These are phyloP conservation scores for Blastobotrys apis DNA, from an alignment of 1,139 yeast genomes.

Conservation along the genomic window DNA sequence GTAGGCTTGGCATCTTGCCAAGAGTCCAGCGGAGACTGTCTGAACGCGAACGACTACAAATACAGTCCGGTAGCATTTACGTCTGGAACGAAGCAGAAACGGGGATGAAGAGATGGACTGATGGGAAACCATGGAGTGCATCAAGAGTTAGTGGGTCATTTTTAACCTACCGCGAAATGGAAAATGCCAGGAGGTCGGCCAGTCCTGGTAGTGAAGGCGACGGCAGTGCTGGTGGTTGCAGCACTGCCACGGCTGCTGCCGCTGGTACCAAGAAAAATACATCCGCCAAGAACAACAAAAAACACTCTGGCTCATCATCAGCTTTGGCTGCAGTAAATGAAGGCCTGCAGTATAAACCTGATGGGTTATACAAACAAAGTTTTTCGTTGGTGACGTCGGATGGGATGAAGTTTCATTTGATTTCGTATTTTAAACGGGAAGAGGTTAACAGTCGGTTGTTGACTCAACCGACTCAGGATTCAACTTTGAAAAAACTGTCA, in stretches of 20 bases:
- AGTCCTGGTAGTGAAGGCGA: constrained; percentile 11
- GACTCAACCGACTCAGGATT: constrained; percentile 42
- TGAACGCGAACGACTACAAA: constrained; percentile 46
- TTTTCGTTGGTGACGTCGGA: constrained; percentile 50
- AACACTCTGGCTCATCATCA: not conserved
- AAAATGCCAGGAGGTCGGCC: constrained; percentile 24
- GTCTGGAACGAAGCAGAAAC: constrained; percentile 60
- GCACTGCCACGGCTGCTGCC: not conserved
- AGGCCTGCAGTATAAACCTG: constrained; percentile 38
- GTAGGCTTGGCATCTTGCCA: constrained; percentile 47
- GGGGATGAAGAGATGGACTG: constrained; percentile 64
- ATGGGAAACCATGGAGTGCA: constrained; percentile 60
- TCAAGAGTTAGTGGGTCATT: constrained; percentile 56
- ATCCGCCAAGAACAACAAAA: constrained; percentile 9
- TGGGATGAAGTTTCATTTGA: constrained; percentile 51
- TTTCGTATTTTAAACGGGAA: constrained; percentile 45
- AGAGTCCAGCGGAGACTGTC: constrained; percentile 48
- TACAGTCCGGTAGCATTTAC: constrained; percentile 49
- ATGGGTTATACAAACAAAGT: constrained; percentile 57
- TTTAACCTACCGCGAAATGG: constrained; percentile 53
- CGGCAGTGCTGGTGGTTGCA: not conserved
- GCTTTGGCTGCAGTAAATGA: constrained; percentile 21
- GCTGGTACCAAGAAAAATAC: constrained; percentile 5
- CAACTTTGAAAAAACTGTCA: constrained; percentile 33
- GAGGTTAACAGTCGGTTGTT: constrained; percentile 32